Evolutionary conservation across 2,329 filamentous ascomycete species (phyloP), one percentile per base, ranked within the genome.

Genomic region (Pyricularia grisea): DNA sequence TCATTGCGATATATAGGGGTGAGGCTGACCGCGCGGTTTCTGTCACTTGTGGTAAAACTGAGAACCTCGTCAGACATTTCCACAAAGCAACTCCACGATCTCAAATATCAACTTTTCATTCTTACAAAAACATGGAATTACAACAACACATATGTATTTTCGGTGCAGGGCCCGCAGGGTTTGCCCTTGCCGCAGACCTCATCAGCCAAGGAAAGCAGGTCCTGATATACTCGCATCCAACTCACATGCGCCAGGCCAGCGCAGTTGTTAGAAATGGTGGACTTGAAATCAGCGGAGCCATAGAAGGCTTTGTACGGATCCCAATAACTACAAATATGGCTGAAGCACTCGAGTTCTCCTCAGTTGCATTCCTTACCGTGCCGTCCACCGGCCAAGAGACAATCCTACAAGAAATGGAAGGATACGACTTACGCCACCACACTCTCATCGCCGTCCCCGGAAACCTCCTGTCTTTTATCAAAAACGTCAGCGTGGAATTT

Each of bases 381-480:
- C 72, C 72, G 2, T 73, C 72, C 4, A 72, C 68, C 2, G 72
- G 71, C 3, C 72, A 73, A 33, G 70, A 72, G 6, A 72, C 71
- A 2, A 68, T 73, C 10, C 69, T 73, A 12, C 28, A 71, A 50
- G 65, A 69, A 31, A 55, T 73, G 20, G 68, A 68, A 30, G 50
- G 6, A 0, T 70, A 72, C 69, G 66, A 69, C 66, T 66, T 73
- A 23, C 66, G 70, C 2, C 68, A 63, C 11, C 72, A 73, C 65
- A 70, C 71, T 20, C 70, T 75, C 33, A 72, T 75, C 67, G 73
- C 73, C 2, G 66, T 74, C 12, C 73, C 73, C 0, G 74, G 74
- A 0, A 75, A 75, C 61, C 67, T 75, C 5, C 73, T 75, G 36
- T 71, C 71, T 0, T 69, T 75, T 10, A 67, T 73, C 28, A 71